Base-by-base conservation (phyloP, 2,329 filamentous ascomycete genomes). In the Trichoderma endophyticum region DNA sequence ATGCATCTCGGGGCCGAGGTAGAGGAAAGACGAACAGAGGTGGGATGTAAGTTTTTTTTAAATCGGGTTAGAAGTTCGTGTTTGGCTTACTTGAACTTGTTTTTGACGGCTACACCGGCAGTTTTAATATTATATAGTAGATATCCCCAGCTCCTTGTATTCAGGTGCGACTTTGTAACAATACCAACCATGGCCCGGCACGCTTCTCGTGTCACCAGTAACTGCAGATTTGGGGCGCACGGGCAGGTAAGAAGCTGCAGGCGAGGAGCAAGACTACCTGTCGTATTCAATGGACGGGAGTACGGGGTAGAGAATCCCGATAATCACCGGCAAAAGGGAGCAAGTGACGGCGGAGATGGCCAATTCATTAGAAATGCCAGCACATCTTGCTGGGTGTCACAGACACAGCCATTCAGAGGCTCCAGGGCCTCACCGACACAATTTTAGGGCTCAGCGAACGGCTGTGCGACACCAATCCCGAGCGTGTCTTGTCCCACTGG, bases 1-100 rank as follows among this genome's bases (percentile, higher is more conserved):
- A 60, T 54, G n/a, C 72, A 30, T 39, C 73, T 48, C 65, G 74
- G 28, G 61, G 72, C n/a, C 74, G 60, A 57, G 68, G 67, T 18
- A 74, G 56, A 56, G 73, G 67, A 30, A 74, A 64, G 21, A 28
- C 64, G 14, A 62, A 30, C 48, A 71, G 63, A 51, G 61, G 56
- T 6, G 69, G 72, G 59, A 21, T 30, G 43, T 72, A 43, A 54
- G 15, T 51, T 34, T 69, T 24, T 36, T 14, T 51, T 21, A 21
- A n/a, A 61, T 64, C 26, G 61, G 61, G 36, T 9, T 67, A 56
- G 12, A 9, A 15, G 3, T 9, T 67, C 4, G 21, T 57, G 51
- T 39, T 70, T 62, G 67, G 21, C 39, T 62, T 36, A 51, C 36
- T n/a, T 32, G 34, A 34, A 30, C 26, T 21, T 7, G 28, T 43